Conservation (phyloP, 768 basidiomycete species). For the Mycena metata region DNA sequence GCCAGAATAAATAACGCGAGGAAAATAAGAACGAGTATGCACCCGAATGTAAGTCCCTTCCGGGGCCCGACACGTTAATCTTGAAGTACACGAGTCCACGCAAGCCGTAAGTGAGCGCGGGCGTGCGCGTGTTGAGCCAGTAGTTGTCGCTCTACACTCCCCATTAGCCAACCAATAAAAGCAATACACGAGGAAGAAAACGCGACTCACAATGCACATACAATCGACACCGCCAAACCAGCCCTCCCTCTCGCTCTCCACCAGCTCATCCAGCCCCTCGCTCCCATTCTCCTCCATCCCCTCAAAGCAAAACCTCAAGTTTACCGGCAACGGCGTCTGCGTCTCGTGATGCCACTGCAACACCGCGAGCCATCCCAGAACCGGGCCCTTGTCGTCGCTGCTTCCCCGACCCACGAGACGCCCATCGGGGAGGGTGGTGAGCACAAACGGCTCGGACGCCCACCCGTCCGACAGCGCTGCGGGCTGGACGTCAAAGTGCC, state of each 20-base stretch:
- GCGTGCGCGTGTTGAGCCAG: constrained; percentile 89
- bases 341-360: constrained; percentile 85
- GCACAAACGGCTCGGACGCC: constrained; percentile 87
- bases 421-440: constrained; percentile 64
- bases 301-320: constrained; percentile 92
- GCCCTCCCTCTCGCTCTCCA: constrained; percentile 71
- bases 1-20: too few relatives aligned
- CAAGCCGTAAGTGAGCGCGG: constrained; percentile 88
- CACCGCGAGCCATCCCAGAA: constrained; percentile 91
- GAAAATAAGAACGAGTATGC: too few relatives aligned
- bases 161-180: too few relatives aligned
- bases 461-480: constrained; percentile 82
- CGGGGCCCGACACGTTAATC: constrained; percentile 85
- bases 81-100: constrained; percentile 92
- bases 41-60: constrained; percentile 93
- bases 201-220: constrained; percentile 89
- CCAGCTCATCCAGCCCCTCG: constrained; percentile 91
- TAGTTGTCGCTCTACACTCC: constrained; percentile 89
- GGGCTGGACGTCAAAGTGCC: constrained; percentile 97
- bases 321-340: constrained; percentile 84
- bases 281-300: constrained; percentile 98
- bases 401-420: constrained; percentile 89
- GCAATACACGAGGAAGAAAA: too few relatives aligned
- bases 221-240: constrained; percentile 93
- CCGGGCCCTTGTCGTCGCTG: constrained; percentile 92